These are phyloP conservation scores for Scutellaria galericulata DNA, from an alignment of 257 asterid species.

Conservation along the genomic window DNA sequence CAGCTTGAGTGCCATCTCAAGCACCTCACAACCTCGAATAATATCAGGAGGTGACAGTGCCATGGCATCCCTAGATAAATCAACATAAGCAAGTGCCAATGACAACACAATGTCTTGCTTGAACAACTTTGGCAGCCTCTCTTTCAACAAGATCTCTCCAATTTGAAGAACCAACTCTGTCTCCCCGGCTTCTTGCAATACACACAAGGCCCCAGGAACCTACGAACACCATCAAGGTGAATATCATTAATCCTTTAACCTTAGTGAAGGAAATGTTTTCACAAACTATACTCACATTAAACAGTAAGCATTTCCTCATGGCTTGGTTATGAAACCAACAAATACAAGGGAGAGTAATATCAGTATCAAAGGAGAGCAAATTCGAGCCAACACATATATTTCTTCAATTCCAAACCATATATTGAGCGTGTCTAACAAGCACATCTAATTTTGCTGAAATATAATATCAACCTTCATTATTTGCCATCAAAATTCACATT, in stretches of 20 bases:
- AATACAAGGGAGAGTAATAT: not conserved
- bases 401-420: not conserved
- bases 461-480: not conserved
- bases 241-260: not conserved
- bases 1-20: constrained; percentile 88
- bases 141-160: constrained; percentile 83
- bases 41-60: constrained; percentile 82
- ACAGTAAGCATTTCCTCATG: not conserved
- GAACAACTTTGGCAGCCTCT: constrained; percentile 87
- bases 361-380: not conserved
- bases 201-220: constrained; percentile 95
- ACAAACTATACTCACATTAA: not conserved
- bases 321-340: not conserved
- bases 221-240: constrained; percentile 33
- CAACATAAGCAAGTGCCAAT: constrained; percentile 92
- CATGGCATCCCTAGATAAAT: constrained; percentile 94
- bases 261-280: not conserved
- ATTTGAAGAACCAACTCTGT: constrained; percentile 83
- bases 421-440: not conserved
- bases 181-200: constrained; percentile 95
- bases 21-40: constrained; percentile 84
- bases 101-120: constrained; percentile 94
- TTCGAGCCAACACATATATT: not conserved
- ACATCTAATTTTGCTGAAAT: no score
- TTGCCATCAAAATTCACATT: not conserved